Percentiles rank a stretch among this genome's conserved stretches.
Evolutionary conservation across 768 basidiomycete genomes (phyloP).

Genomic region (Polyporus arcularius): DNA sequence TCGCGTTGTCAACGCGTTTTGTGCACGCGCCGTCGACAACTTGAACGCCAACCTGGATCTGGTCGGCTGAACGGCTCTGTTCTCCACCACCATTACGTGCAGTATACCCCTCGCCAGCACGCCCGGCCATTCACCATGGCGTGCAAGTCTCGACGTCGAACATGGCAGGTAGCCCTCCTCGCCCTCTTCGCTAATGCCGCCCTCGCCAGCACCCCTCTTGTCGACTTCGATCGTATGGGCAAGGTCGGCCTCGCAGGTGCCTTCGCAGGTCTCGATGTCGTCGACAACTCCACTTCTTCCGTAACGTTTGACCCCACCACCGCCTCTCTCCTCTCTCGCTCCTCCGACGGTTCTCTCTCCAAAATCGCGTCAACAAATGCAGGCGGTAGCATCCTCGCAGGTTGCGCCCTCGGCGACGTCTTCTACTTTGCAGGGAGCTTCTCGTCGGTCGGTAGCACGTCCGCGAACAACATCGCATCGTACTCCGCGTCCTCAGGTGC

Average conservation of each 20-base stretch:
- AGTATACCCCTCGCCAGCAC: conserved; percentile 20
- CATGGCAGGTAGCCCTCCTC: conserved; percentile 24
- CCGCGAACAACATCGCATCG: conserved; percentile 73
- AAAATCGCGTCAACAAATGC: conserved; percentile 75
- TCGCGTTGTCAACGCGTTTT: conserved; percentile 18
- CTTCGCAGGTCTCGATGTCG: conserved; percentile 84
- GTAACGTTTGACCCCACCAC: conserved; percentile 68
- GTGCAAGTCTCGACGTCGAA: conserved; percentile 19
- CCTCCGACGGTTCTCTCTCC: conserved; percentile 63
- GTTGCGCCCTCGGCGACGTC: conserved; percentile 66
- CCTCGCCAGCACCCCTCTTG: conserved; percentile 28
- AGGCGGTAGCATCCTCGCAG: conserved; percentile 75
- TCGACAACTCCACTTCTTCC: conserved; percentile 52
- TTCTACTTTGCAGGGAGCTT: conserved; percentile 88
- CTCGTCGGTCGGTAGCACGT: conserved; percentile 60
- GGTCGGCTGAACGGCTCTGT: neutral
- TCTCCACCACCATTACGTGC: conserved; percentile 8
- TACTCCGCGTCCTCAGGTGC: conserved; percentile 60
- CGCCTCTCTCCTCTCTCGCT: conserved; percentile 70
- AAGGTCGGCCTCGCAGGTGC: conserved; percentile 85
- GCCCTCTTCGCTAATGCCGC: conserved; percentile 34
- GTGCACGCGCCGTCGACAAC: conserved; percentile 1
- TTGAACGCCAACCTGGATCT: neutral
- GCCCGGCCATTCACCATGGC: conserved; percentile 8
- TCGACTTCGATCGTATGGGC: conserved; percentile 63